Evolutionary conservation across 2,329 filamentous ascomycete species (phyloP), one percentile per base, ranked within the genome.

Genomic region (Apiospora rasikravindrae): DNA sequence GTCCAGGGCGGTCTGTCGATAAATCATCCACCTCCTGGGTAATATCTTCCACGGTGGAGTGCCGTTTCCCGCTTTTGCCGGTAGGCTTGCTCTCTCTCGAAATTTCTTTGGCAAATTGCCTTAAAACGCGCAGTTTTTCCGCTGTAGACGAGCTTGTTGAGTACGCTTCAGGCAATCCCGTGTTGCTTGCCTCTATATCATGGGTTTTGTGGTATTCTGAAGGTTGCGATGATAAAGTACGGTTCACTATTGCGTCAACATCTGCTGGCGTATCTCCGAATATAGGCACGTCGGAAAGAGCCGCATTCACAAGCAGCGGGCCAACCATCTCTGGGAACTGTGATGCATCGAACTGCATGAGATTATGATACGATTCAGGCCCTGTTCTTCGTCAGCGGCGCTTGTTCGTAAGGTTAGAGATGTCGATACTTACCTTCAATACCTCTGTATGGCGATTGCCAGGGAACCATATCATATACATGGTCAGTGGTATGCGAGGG

Each of bases 391-490:
- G 72, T 84, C 70, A 84, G 81, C 69, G 51, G 61, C 37, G 24
- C 57, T 69, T n/a, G 40, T 33, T 40, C n/a, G 45, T 5, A 47
- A 71, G 22, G 74, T 70, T 45, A 33, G 57, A 24, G 2, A 64
- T 51, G 10, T 37, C 11, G 78, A 73, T 81, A 88, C 57, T 64
- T 2, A 64, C 88, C 87, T 80, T 88, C 84, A 11, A 90, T 77
- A 0, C 88, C 89, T 29, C 89, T 86, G 77, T 90, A 86, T 1
- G 90, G 89, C 6, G 88, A 78, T 74, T 87, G 84, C 90, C 90
- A 92, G 0, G 89, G 88, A 19, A 90, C 83, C 73, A 92, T 81
- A 74, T 91, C 89, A 73, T 87, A 90, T 14, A 90, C 81, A 71
- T 91, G 89, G 67, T 88, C 85, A 1, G 87, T 85, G 1, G 88